Percentiles rank a stretch among this genome's conserved stretches.
phyloP scores from a whole-genome alignment of 129 eudicot genomes.

The Erigeron canadensis region DNA sequence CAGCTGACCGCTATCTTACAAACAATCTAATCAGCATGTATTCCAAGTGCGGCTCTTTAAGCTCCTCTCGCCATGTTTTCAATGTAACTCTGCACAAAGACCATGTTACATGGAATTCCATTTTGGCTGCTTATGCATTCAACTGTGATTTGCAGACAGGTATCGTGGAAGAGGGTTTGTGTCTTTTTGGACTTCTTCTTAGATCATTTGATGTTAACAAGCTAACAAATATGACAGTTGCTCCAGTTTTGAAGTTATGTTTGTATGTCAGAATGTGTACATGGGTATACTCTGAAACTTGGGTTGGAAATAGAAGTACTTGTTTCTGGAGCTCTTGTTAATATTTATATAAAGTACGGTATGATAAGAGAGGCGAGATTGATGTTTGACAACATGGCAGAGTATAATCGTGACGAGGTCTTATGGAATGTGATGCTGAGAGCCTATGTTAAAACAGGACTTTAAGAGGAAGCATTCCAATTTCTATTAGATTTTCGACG shows the following conservation, averaged over 20 bases:
- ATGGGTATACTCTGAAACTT: conserved; percentile 33
- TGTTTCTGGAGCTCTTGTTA: conserved; percentile 51
- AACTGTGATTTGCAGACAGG: neutral
- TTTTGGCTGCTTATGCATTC: conserved; percentile 23
- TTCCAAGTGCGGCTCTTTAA: conserved; percentile 32
- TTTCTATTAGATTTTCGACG: conserved; percentile 39
- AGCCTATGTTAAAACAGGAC: conserved; percentile 31
- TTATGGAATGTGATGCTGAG: conserved; percentile 50
- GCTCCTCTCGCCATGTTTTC: conserved; percentile 37
- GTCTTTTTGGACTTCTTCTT: neutral
- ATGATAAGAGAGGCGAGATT: conserved; percentile 37
- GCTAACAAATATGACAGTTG: conserved; percentile 35
- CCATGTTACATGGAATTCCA: conserved; percentile 47
- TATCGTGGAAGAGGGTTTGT: neutral
- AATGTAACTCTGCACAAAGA: conserved; percentile 43
- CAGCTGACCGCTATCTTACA: conserved; percentile 30
- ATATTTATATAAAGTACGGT: conserved; percentile 45
- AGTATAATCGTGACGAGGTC: conserved; percentile 34
- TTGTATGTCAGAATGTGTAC: conserved; percentile 41
- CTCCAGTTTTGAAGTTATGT: conserved; percentile 45
- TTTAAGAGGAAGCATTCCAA: neutral
- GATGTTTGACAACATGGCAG: conserved; percentile 35
- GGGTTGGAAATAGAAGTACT: conserved; percentile 45
- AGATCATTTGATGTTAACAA: conserved; percentile 15
- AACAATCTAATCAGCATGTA: conserved; percentile 45